Conservation (phyloP, 495 filamentous ascomycete species). For the Beverwykella pulmonaria region DNA sequence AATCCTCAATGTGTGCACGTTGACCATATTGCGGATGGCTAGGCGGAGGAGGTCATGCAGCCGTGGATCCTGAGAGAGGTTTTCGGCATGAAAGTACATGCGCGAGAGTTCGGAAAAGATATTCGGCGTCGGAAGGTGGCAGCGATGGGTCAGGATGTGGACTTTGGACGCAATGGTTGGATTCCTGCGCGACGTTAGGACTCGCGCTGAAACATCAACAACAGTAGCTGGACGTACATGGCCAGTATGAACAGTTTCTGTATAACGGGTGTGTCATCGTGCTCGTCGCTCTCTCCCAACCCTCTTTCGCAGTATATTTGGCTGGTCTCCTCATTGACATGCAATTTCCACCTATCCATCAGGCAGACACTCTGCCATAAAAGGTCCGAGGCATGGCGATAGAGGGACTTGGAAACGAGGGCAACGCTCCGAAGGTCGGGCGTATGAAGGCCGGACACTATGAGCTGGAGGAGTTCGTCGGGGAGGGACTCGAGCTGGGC, state of each 20-base stretch:
- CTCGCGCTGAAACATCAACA: not conserved
- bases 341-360: slow-evolving; percentile 31
- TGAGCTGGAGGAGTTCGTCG: slow-evolving; percentile 40
- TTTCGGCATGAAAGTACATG: slow-evolving; percentile 36
- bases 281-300: slow-evolving; percentile 35
- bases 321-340: slow-evolving; percentile 2
- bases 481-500: slow-evolving; percentile 35
- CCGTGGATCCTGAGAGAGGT: slow-evolving; percentile 36
- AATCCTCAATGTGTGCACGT: slow-evolving; percentile 42
- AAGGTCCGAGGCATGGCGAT: slow-evolving; percentile 29
- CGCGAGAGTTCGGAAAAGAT: slow-evolving; percentile 42
- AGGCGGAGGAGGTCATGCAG: slow-evolving; percentile 36
- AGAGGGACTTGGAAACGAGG: slow-evolving; percentile 29
- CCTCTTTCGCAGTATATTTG: slow-evolving; percentile 5
- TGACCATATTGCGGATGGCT: slow-evolving; percentile 39
- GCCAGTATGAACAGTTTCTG: slow-evolving; percentile 39
- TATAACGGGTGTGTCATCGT: slow-evolving; percentile 45
- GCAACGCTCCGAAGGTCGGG: slow-evolving; percentile 25
- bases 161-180: slow-evolving; percentile 39
- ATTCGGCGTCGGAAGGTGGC: slow-evolving; percentile 43
- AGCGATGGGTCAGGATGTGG: slow-evolving; percentile 39
- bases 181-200: slow-evolving; percentile 22
- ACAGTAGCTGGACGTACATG: slow-evolving; percentile 29
- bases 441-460: slow-evolving; percentile 29
- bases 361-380: slow-evolving; percentile 41